A percentile compares a stretch with the other conserved stretches of the same genome.
Conservation (phyloP, 2,329 filamentous ascomycete species). For the Arthroderma sp. region DNA sequence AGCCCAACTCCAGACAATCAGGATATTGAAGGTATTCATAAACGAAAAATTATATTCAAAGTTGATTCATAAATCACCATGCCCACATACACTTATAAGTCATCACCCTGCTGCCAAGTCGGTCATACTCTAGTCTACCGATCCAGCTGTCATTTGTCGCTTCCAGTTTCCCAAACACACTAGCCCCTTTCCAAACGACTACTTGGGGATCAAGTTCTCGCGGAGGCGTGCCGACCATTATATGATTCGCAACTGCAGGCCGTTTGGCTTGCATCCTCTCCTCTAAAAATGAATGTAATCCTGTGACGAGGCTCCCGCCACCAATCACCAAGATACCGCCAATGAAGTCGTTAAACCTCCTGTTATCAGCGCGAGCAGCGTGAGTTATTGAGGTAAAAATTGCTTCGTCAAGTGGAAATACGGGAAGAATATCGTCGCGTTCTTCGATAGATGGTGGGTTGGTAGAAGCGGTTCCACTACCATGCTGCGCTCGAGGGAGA, state of each 20-base stretch:
- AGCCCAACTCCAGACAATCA: too few relatives aligned
- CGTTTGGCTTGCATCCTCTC: constrained; percentile 58
- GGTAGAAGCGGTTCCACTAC: background rate
- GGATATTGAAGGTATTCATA: too few relatives aligned
- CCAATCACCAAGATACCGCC: constrained; percentile 85
- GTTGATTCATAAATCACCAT: constrained; percentile 26
- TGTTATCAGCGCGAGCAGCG: constrained; percentile 77
- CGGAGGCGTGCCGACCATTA: constrained; percentile 57
- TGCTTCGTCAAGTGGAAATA: constrained; percentile 73
- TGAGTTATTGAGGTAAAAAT: constrained; percentile 83
- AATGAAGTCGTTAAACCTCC: constrained; percentile 80
- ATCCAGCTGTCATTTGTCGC: constrained; percentile 93
- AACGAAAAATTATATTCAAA: too few relatives aligned
- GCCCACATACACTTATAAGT: constrained; percentile 66
- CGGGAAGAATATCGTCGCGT: constrained; percentile 66
- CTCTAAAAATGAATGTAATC: constrained; percentile 72
- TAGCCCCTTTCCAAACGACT: constrained; percentile 95
- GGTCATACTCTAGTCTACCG: constrained; percentile 72
- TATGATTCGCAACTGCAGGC: constrained; percentile 51
- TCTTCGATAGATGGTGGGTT: constrained; percentile 38
- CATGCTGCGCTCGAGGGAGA: constrained; percentile 15
- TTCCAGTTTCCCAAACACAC: constrained; percentile 81
- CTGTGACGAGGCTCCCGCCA: constrained; percentile 66
- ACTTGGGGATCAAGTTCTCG: constrained; percentile 93
- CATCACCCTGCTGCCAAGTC: constrained; percentile 65